Evolutionary conservation across 1,139 yeast genomes (phyloP), one percentile per base, ranked within the genome.

Genomic region (Debaryomyces subglobosus): DNA sequence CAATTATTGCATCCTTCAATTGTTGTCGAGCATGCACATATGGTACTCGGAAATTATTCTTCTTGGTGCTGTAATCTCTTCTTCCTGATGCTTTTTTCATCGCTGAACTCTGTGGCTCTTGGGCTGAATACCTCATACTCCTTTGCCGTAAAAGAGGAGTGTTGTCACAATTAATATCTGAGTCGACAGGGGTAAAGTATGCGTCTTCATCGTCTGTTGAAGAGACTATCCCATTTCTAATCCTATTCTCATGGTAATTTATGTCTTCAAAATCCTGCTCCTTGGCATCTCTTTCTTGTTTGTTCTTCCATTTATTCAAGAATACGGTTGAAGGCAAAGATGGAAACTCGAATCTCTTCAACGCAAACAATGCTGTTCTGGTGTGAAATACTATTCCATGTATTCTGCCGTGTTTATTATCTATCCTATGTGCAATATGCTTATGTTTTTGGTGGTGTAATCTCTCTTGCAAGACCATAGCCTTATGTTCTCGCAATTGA

Each of bases 1-100:
- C 97, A 49, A 85, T 72, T 12, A 89, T 67, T 0, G 97, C 97
- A 33, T 79, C 78, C 57, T 89, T 88, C 46, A 94, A 71, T 63
- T 89, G 89, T 51, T 85, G 78, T 55, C 86, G 77, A 1, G 97
- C 97, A 47, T 79, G 81, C 32, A 79, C 69, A 62, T 86, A 88
- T 0, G 96, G 86, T 1, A 86, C 81, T n/a, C 69, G 68, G 50
- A 63, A 73, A 36, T 61, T 62, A 18, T 56, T 56, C 43, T 65
- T 65, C 44, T 65, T 68, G 8, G 59, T 50, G 21, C 61, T 56
- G 54, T 74, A 75, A 55, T 74, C 79, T 44, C 75, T 57, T 42
- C 63, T 58, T 20, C 62, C 60, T 5, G 58, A 42, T 16, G 60
- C 63, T 36, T 55, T 54, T 2, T 48, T 25, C 53, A 64, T 67